These are phyloP conservation scores for Strombidium stylifer DNA, from an alignment of 73 alveolate genomes.

Conservation along the genomic window DNA sequence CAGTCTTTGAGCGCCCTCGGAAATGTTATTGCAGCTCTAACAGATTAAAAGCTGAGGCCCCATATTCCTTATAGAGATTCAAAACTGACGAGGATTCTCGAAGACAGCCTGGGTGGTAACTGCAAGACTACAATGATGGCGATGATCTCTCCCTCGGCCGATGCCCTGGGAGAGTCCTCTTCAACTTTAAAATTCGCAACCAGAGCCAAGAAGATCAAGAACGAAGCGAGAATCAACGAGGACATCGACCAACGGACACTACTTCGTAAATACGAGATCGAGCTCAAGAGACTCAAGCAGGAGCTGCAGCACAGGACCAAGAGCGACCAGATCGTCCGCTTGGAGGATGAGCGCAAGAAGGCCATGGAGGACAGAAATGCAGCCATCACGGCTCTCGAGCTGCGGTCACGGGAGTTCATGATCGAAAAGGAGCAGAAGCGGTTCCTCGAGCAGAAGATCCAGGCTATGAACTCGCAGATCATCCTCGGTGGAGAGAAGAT, in stretches of 20 bases:
- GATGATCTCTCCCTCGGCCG: slow-evolving; percentile 89
- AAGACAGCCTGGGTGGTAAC: slow-evolving; percentile 86
- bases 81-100: slow-evolving; percentile 82
- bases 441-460: slow-evolving; percentile 84
- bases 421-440: slow-evolving; percentile 89
- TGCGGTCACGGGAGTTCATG: slow-evolving; percentile 75
- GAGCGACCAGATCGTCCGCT: slow-evolving; percentile 67
- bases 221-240: slow-evolving; percentile 79
- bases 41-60: slow-evolving; percentile 66
- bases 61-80: slow-evolving; percentile 89
- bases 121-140: slow-evolving; percentile 91
- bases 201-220: slow-evolving; percentile 85
- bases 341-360: slow-evolving; percentile 77
- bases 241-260: slow-evolving; percentile 86
- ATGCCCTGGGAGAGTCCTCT: slow-evolving; percentile 68
- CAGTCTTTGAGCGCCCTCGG: slow-evolving; percentile 85
- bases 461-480: slow-evolving; percentile 70
- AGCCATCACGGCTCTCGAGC: slow-evolving; percentile 89
- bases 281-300: slow-evolving; percentile 82
- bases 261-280: slow-evolving; percentile 94
- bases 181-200: slow-evolving; percentile 80
- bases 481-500: slow-evolving; percentile 76
- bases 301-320: slow-evolving; percentile 82
- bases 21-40: slow-evolving; percentile 86
- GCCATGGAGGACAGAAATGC: slow-evolving; percentile 90